A percentile compares a stretch with the other conserved stretches of the same genome.
These are phyloP conservation scores for Phytophthora meadii DNA, from an alignment of 352 stramenopile genomes.

Conservation along the genomic window DNA sequence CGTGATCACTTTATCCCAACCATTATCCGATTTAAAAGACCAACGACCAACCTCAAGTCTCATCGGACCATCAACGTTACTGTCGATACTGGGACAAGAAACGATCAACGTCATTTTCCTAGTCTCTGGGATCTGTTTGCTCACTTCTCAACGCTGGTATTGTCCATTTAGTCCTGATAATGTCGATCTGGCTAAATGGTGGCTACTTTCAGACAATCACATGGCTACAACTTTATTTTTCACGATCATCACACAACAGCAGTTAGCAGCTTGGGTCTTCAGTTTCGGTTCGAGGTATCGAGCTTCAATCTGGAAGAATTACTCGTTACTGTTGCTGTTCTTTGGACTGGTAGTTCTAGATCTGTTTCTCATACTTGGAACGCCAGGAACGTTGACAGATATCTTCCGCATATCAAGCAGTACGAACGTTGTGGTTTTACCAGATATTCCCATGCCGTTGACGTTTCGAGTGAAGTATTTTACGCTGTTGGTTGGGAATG, in stretches of 20 bases:
- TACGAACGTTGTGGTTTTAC: slow-evolving; percentile 55
- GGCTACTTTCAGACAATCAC: slow-evolving; percentile 54
- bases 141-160: slow-evolving; percentile 54
- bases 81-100: slow-evolving; percentile 56
- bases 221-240: slow-evolving; percentile 44
- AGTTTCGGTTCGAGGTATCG: slow-evolving; percentile 57
- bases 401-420: slow-evolving; percentile 58
- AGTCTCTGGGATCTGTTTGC: slow-evolving; percentile 37
- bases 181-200: slow-evolving; percentile 54
- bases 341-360: slow-evolving; percentile 23
- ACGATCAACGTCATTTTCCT: slow-evolving; percentile 63
- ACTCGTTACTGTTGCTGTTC: slow-evolving; percentile 42
- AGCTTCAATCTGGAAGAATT: slow-evolving; percentile 53
- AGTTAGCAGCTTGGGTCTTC: slow-evolving; percentile 38
- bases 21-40: slow-evolving; percentile 35
- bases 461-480: slow-evolving; percentile 50
- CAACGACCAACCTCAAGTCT: slow-evolving; percentile 59
- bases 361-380: slow-evolving; percentile 50
- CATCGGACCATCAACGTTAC: slow-evolving; percentile 60
- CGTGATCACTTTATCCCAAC: slow-evolving; percentile 72
- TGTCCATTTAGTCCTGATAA: slow-evolving; percentile 49
- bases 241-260: slow-evolving; percentile 40
- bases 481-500: slow-evolving; percentile 42
- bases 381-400: slow-evolving; percentile 46
- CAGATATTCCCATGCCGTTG: slow-evolving; percentile 57